Percentiles rank a stretch among this genome's conserved stretches.
These are phyloP conservation scores for Saccharum hybrid DNA, from an alignment of 202 grass and related monocot species.

Conservation along the genomic window DNA sequence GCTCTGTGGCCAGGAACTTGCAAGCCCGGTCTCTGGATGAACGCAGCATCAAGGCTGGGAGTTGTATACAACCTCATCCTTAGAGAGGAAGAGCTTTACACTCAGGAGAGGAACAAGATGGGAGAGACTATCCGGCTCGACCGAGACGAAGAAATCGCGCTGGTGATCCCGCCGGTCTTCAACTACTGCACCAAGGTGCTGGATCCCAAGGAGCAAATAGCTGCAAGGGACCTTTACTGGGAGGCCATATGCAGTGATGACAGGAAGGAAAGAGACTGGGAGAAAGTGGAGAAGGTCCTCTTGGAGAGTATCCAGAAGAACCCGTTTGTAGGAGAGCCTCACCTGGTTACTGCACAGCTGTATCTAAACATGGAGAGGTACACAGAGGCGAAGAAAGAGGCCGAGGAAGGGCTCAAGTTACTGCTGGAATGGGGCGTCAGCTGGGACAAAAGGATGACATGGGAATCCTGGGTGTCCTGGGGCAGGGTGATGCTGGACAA, in stretches of 20 bases:
- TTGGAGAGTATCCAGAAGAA: constrained; percentile 58
- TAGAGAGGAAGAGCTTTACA: constrained; percentile 59
- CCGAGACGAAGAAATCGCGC: constrained; percentile 17
- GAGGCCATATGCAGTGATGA: constrained; percentile 47
- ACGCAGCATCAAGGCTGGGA: constrained; percentile 53
- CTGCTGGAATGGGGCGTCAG: constrained; percentile 80
- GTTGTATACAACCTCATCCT: constrained; percentile 52
- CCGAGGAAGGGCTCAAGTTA: constrained; percentile 63
- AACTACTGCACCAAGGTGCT: constrained; percentile 61
- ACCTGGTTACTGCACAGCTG: constrained; percentile 60
- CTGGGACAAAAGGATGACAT: constrained; percentile 92
- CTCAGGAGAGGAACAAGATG: constrained; percentile 50
- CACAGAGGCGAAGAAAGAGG: constrained; percentile 54
- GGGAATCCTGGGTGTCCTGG: constrained; percentile 91
- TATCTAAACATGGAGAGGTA: constrained; percentile 70
- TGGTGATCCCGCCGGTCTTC: constrained; percentile 59
- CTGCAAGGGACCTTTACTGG: constrained; percentile 62
- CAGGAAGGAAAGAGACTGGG: constrained; percentile 10
- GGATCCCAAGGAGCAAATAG: constrained; percentile 50
- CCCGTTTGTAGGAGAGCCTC: constrained; percentile 75
- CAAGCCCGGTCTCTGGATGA: constrained; percentile 70
- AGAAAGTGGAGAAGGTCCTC: constrained; percentile 54
- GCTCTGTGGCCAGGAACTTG: constrained; percentile 55
- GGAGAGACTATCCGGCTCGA: constrained; percentile 20
- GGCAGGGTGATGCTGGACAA: constrained; percentile 71